phyloP scores from a whole-genome alignment of 2,329 filamentous ascomycete species.

The Monosporascus sp. region DNA sequence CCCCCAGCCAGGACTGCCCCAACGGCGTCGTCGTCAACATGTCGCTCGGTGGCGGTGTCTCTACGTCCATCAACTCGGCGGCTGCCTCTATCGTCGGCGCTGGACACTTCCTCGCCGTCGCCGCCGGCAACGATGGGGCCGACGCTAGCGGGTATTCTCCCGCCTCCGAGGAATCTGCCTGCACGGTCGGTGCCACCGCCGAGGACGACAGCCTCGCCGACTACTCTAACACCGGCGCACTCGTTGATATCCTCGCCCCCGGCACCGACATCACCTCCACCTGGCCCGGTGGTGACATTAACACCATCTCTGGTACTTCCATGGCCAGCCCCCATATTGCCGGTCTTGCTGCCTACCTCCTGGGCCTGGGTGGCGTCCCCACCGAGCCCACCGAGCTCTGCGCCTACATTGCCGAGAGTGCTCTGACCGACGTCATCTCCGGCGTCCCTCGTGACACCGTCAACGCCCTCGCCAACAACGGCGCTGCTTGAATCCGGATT shows the following conservation, averaged over 20 bases:
- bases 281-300: neutral
- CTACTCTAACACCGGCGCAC: slow-evolving; percentile 15
- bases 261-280: slow-evolving; percentile 5
- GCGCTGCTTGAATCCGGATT: neutral
- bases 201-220: slow-evolving; percentile 3
- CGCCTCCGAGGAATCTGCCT: slow-evolving; percentile 9
- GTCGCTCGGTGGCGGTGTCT: slow-evolving; percentile 15
- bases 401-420: neutral
- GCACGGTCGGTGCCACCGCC: slow-evolving; percentile 16
- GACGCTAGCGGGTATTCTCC: slow-evolving; percentile 13
- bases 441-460: neutral
- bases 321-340: slow-evolving; percentile 4
- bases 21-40: slow-evolving; percentile 17
- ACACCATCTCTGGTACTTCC: neutral
- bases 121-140: slow-evolving; percentile 16
- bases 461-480: slow-evolving; percentile 3
- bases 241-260: slow-evolving; percentile 14
- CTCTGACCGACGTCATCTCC: neutral
- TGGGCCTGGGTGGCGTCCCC: neutral
- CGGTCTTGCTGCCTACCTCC: slow-evolving; percentile 3
- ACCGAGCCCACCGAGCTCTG: neutral
- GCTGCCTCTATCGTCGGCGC: slow-evolving; percentile 7
- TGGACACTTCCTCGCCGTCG: slow-evolving; percentile 13
- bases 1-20: slow-evolving; percentile 8
- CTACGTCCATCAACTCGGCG: slow-evolving; percentile 9